Base-by-base conservation (phyloP, 495 filamentous ascomycete species). In the Aeminium ludgeri region DNA sequence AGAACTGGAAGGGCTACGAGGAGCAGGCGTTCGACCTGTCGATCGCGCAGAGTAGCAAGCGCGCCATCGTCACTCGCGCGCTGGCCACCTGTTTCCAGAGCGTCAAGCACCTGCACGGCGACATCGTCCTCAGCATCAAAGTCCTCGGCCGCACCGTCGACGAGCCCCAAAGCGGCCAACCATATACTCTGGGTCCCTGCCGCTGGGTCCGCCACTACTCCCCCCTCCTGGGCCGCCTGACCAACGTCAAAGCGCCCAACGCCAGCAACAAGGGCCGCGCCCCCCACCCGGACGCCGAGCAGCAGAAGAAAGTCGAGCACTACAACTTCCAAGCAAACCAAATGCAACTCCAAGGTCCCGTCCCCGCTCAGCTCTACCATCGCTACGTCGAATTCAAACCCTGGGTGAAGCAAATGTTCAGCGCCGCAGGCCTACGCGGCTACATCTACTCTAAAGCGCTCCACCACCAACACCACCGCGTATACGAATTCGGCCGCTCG, bases 361-460 rank as follows among this genome's bases (percentile, higher is more conserved):
- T 86, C 0, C 86, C 87, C 0, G 55, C 67, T 2, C 61, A 71
- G 34, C 65, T 96, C 19, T 91, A 91, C 54, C 85, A 94, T 54
- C 76, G 82, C 44, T 96, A 77, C 59, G 85, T 95, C 34, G 86
- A 89, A 54, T 94, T 95, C 57, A 78, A 72, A 33, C 86, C 87
- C 15, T 82, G 92, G 51, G 79, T 96, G 29, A 82, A 82, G 15
- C 72, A 74, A 28, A 89, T 94, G 76, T 96, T 95, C 59, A 78
- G 74, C 15, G 68, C 73, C 7, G 65, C 66, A 11, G 87, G 85
- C 37, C 41, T 94, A 6, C 66, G 76, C 17, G 87, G 87, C 4
- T 72, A 73, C 18, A 67, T 94, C 46, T 62, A 95, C 20, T 78
- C 86, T 57, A 79, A 75, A 48, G 80, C 82, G 0, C 71, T 96